Base-by-base conservation (phyloP, 306 rosid species). In the Mimosa bimucronata region DNA sequence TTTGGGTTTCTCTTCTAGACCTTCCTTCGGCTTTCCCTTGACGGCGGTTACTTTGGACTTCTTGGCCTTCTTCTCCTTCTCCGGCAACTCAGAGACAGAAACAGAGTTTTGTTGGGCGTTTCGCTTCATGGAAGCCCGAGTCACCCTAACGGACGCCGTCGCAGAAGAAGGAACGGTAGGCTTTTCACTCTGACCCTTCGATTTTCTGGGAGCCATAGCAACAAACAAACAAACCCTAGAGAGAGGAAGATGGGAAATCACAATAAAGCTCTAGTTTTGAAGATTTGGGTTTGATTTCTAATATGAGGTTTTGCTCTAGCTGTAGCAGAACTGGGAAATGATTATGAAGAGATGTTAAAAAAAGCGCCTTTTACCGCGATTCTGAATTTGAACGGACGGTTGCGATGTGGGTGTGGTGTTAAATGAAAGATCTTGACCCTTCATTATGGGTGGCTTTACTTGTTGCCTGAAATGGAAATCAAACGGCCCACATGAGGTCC, bases 91-190 rank as follows among this genome's bases (percentile, higher is more conserved):
- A 0, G 74, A 3, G 4, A 0, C n/a, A 6, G 75, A 3, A 3
- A 7, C 21, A 1, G 74, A 18, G 9, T 4, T 34, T 3, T 34
- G n/a, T 6, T 25, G 10, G 8, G 25, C 65, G 1, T 72, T 18
- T 13, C 71, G 65, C 58, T 50, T 82, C 16, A 62, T 42, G 19
- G 84, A 14, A 5, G 84, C 60, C 2, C 88, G 88, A 16, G 84
- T 79, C 5, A 66, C 34, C 21, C 86, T 86, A 3, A 12, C 28
- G 25, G 74, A 42, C 18, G 67, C 7, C 25, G 10, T 41, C 37
- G 75, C 3, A 1, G 8, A 0, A 13, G 50, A 50, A 2, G 6
- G 7, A 6, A 28, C 13, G 0, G 50, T 0, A 12, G 21, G 9
- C 13, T n/a, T 18, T 2, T 58, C 6, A 23, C 25, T 53, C 31